phyloP scores from a whole-genome alignment of 768 basidiomycete species.

The Leccinum subtestaceum region DNA sequence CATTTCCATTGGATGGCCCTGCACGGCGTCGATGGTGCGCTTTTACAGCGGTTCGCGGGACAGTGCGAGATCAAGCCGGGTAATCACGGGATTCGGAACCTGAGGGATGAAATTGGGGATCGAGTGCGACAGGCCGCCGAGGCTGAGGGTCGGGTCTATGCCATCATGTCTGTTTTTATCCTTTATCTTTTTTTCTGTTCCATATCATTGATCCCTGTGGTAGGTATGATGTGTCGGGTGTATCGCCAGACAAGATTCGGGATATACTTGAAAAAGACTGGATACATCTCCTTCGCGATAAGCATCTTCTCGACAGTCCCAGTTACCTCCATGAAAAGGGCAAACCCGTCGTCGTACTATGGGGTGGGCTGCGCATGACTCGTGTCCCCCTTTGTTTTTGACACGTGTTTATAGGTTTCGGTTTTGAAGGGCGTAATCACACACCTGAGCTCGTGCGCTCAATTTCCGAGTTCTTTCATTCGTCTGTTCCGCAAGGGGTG shows the following conservation, averaged over 20 bases:
- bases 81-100: constrained; percentile 53
- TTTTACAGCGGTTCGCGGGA: constrained; percentile 74
- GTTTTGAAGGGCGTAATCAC: constrained; percentile 60
- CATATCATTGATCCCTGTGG: not conserved
- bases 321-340: constrained; percentile 71
- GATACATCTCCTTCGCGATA: constrained; percentile 61
- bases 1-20: constrained; percentile 71
- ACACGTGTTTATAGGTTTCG: constrained; percentile 53
- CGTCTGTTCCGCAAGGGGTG: constrained; percentile 65
- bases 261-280: constrained; percentile 69
- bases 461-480: constrained; percentile 57
- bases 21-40: constrained; percentile 77
- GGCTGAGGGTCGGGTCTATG: constrained; percentile 75
- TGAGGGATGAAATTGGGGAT: constrained; percentile 74
- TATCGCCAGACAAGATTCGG: constrained; percentile 68
- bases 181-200: not conserved
- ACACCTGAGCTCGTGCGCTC: constrained; percentile 55
- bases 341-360: constrained; percentile 68
- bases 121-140: constrained; percentile 76
- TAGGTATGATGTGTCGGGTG: constrained; percentile 84
- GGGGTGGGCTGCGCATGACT: constrained; percentile 44
- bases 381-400: not conserved
- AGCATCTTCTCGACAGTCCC: constrained; percentile 65
- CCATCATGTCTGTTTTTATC: constrained; percentile 66
- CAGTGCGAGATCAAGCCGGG: constrained; percentile 58